These are phyloP conservation scores for Cercospora nicotianae DNA, from an alignment of 2,329 filamentous ascomycete species.

Conservation along the genomic window DNA sequence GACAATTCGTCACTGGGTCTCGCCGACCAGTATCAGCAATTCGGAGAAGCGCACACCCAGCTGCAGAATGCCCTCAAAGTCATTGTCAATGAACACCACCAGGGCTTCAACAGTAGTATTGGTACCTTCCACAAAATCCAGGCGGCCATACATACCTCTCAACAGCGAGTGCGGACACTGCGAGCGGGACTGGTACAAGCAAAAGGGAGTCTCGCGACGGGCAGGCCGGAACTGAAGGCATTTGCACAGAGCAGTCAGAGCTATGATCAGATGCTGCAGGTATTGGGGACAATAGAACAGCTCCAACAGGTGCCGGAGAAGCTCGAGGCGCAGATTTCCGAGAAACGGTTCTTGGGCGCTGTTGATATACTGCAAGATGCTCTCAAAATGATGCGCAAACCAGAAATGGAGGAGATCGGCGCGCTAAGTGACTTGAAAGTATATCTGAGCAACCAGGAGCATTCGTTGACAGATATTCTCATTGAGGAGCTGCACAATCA, in stretches of 20 bases:
- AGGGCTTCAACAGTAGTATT: constrained; percentile 98
- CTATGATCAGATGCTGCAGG: constrained; percentile 86
- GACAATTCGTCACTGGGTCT: constrained; percentile 91
- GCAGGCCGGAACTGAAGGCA: constrained; percentile 86
- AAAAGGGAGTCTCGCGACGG: constrained; percentile 78
- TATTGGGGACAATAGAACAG: constrained; percentile 71
- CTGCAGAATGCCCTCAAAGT: constrained; percentile 90
- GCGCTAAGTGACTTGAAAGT: constrained; percentile 80
- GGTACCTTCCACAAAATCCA: constrained; percentile 99
- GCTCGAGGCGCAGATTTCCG: constrained; percentile 89
- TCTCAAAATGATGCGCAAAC: constrained; percentile 76
- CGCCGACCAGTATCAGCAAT: constrained; percentile 82
- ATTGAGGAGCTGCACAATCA: constrained; percentile 98
- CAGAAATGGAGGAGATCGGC: constrained; percentile 88
- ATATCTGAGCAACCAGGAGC: constrained; percentile 92
- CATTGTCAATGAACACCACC: constrained; percentile 97
- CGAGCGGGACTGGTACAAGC: constrained; percentile 80
- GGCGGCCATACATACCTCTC: constrained; percentile 83
- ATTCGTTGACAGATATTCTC: constrained; percentile 85
- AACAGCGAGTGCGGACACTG: constrained; percentile 77
- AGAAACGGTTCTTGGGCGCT: constrained; percentile 90
- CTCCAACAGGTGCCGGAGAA: constrained; percentile 86
- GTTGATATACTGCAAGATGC: constrained; percentile 91
- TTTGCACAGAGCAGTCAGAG: constrained; percentile 83
- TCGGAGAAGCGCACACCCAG: constrained; percentile 78